Base-by-base conservation (phyloP, 2,329 filamentous ascomycete genomes). In the Alternaria consortialis region DNA sequence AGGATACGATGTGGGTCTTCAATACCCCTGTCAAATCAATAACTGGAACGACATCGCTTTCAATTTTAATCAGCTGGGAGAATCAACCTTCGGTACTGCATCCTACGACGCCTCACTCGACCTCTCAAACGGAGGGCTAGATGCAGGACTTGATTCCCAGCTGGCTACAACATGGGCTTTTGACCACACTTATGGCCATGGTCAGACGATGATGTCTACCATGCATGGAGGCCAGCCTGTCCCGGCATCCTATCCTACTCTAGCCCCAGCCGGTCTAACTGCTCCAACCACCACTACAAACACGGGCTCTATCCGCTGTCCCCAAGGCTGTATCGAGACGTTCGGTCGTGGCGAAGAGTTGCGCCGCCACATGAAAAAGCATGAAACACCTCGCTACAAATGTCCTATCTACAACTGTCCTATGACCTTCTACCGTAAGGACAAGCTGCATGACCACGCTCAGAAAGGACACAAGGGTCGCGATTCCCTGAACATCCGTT, bases 301-400 rank as follows among this genome's bases (percentile, higher is more conserved):
- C 15, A 20, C 8, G 9, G 23, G 53, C 25, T 20, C 23, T 7
- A 20, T 46, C 34, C 13, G 7, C 40, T 68, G 60, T 32, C 44
- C 55, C 23, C 34, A 46, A 15, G 53, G 50, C 25, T 68, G 60
- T 31, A 2, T 2, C 3, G 20, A 3, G 11, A 67, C 60, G 1
- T 70, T 70, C 34, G 17, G 56, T 23, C 66, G 62, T 34, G n/a
- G 51, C 6, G 56, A 52, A 40, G 67, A 71, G 25, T 67, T 56
- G 32, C 65, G 64, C 34, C 68, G 69, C 23, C 69, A 72, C 42
- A 60, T 65, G 53, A 58, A 53, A 37, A 70, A 57, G 39, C 66
- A 72, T 32, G 36, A 25, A 8, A 9, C 27, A 2, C 47, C 25
- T 0, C 31, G 37, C 9, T 61, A 43, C 36, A 31, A 13, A 20